phyloP scores from a whole-genome alignment of 108 stramenopile genomes.

The Halocafeteria seosinensis region DNA sequence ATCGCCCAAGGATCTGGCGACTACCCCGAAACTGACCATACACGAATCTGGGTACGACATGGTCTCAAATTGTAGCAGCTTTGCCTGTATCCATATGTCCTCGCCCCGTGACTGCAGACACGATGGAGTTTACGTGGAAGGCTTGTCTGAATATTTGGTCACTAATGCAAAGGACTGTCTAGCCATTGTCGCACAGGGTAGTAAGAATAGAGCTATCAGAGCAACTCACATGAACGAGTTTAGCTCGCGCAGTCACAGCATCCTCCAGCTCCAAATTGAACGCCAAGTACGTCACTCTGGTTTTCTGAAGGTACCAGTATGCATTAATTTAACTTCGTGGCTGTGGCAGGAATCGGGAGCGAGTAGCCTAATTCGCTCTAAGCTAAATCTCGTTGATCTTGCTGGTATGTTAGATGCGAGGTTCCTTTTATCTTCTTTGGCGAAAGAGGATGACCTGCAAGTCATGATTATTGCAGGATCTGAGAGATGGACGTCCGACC shows the following conservation, averaged over 20 bases:
- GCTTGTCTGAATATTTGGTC: conserved; percentile 16
- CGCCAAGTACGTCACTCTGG: background rate
- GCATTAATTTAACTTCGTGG: background rate
- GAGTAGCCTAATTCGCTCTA: conserved; percentile 19
- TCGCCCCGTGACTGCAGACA: background rate
- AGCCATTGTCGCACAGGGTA: conserved; percentile 21
- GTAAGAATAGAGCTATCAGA: conserved; percentile 19
- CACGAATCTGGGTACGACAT: background rate
- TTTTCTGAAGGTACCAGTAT: background rate
- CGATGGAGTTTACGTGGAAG: conserved; percentile 11
- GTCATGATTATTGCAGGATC: no score
- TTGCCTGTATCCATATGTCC: background rate
- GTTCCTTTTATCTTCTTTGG: no score
- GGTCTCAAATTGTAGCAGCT: background rate
- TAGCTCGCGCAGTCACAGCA: conserved; percentile 37
- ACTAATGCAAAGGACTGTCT: conserved; percentile 21
- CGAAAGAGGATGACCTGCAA: no score
- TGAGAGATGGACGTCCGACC: conserved; percentile 24
- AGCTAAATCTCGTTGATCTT: conserved; percentile 42
- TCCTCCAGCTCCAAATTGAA: conserved; percentile 21
- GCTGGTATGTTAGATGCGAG: no score
- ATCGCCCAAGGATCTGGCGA: no score
- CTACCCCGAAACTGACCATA: background rate
- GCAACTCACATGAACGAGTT: conserved; percentile 39
- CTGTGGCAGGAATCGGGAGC: background rate